Base-by-base conservation (phyloP, 805 yeast genomes). In the Scheffersomyces amazonensis region DNA sequence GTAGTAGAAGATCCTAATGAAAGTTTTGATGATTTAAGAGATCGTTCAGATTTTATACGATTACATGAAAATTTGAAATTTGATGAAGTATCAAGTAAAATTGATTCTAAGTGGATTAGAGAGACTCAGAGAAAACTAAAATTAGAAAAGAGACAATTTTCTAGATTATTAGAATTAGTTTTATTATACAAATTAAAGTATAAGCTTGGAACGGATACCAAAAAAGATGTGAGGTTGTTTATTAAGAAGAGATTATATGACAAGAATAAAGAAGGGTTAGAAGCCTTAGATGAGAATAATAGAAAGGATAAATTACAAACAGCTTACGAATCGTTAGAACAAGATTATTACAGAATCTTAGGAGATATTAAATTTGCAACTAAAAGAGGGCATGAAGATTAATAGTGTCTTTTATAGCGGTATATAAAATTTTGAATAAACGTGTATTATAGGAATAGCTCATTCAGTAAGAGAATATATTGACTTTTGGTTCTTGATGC, bases 1-100 rank as follows among this genome's bases (percentile, higher is more conserved):
- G 87, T 91, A 0, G 88, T 93, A 3, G 98, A 93, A 57, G 99
- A 93, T 57, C 98, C 98, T 2, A 86, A 84, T 53, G 96, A 89
- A 55, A 78, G 80, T 24, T 91, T 93, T 62, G 99, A 93, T 54
- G 95, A 87, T 53, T 66, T 93, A 48, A 73, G 99, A 41, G 97
- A 93, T 56, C 68, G 91, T 22, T 75, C 81, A 45, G 98, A 93
- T 53, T 66, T 88, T 47, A 34, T 39, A n/a, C 42, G 64, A 32
- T 43, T 64, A 18, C 48, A 46, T n/a, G 27, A 41, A 2, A 16
- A 13, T 24, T 32, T 56, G 15, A 43, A 49, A 21, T 52, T 71
- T 20, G 42, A 54, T 7, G 50, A 59, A n/a, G 40, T 68, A 23
- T 29, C 44, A n/a, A 23, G 46, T 52, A 48, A 42, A 32, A 16